Evolutionary conservation across 768 basidiomycete genomes (phyloP), one percentile per base, ranked within the genome.

Genomic region (Favolaschia claudopus): DNA sequence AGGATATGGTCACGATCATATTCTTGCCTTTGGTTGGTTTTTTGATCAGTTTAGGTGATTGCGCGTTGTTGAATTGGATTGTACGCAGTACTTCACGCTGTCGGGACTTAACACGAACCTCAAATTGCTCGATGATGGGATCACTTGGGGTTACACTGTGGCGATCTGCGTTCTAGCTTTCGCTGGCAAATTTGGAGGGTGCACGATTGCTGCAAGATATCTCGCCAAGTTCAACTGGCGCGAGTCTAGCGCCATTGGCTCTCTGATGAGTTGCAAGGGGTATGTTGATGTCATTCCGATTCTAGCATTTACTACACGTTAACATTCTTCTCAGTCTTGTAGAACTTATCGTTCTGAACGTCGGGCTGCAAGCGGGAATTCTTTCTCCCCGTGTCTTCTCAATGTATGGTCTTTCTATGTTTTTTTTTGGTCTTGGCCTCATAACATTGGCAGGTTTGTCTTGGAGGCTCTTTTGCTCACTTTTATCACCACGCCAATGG

Each of bases 221-320:
- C 66, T 82, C 10, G 91, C 87, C 8, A 88, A 89, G 0, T 98
- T 93, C 74, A 82, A 75, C 7, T 89, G 86, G 85, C 81, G 96
- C 34, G 96, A 99, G 69, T 75, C 89, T 0, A 81, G 86, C 32
- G 88, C 95, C 0, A 89, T 98, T 47, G 97, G 97, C 0, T 88
- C 91, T 14, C 72, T 99, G 48, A 98, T 99, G 96, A 92, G 89
- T 68, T 96, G 95, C 70, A 96, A 99, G 82, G 95, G 94, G 91
- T 91, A 55, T 32, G 79, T 66, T 2, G 8, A 33, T 0, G n/a
- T 9, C 17, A n/a, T n/a, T n/a, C n/a, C n/a, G n/a, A n/a, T n/a
- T n/a, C n/a, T n/a, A n/a, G n/a, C 13, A n/a, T 40, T 32, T 28
- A 4, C 22, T 13, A 10, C n/a, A 8, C 31, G 36, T 48, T 13